Evolutionary conservation across 2,329 filamentous ascomycete genomes (phyloP).

Genomic region (Aphanocladium album): DNA sequence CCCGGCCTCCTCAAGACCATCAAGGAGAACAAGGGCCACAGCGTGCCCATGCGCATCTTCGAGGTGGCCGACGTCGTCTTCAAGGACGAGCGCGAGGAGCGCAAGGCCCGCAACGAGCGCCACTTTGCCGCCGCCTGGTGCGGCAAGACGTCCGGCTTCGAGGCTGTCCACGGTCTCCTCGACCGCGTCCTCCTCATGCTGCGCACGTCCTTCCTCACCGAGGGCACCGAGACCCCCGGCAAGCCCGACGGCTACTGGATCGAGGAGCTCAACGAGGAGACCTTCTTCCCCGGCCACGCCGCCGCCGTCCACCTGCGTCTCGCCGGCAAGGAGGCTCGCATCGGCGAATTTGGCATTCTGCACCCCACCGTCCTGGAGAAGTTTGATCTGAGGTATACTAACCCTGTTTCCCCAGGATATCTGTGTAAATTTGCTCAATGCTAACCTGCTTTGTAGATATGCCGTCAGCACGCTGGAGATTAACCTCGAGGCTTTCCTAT

Average conservation of each 20-base stretch:
- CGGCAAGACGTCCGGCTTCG: constrained; percentile 90
- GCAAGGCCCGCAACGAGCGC: constrained; percentile 85
- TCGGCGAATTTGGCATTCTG: constrained; percentile 90
- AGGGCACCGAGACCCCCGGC: constrained; percentile 48
- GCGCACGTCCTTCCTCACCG: constrained; percentile 70
- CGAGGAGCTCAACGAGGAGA: constrained; percentile 82
- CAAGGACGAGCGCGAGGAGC: constrained; percentile 77
- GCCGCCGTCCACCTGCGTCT: constrained; percentile 77
- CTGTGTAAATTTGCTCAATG: constrained; percentile 15
- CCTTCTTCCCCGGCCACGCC: constrained; percentile 86
- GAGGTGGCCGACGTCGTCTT: constrained; percentile 88
- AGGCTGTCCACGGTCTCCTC: constrained; percentile 88
- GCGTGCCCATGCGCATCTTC: constrained; percentile 85
- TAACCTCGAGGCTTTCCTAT: constrained; percentile 91
- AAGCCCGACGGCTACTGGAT: constrained; percentile 84
- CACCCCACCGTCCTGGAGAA: constrained; percentile 91
- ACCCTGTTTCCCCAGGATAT: neutral
- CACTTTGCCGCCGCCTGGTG: constrained; percentile 97
- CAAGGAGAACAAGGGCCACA: constrained; percentile 85
- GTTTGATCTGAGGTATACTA: constrained; percentile 72
- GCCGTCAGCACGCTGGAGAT: constrained; percentile 92
- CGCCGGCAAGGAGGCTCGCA: constrained; percentile 65
- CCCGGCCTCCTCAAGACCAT: constrained; percentile 91
- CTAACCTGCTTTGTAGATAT: constrained; percentile 49
- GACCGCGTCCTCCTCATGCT: constrained; percentile 93